phyloP scores from a whole-genome alignment of 1,284 basidiomycete genomes.

The Ustilago xerochloae region DNA sequence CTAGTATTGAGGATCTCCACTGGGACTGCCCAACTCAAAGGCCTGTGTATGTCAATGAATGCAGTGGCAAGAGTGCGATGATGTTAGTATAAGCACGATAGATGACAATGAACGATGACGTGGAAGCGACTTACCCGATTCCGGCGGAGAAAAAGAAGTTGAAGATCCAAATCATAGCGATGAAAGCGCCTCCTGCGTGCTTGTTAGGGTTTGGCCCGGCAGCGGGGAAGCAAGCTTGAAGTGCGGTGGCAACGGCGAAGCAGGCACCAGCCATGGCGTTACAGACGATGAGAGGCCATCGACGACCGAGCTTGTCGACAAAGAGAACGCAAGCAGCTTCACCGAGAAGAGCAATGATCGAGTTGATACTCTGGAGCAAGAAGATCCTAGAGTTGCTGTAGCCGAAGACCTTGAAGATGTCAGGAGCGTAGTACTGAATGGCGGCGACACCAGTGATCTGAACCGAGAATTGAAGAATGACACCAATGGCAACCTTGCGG shows the following conservation, averaged over 20 bases:
- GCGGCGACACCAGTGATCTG: constrained; percentile 73
- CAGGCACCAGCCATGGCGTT: constrained; percentile 73
- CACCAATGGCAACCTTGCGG: constrained; percentile 70
- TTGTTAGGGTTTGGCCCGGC: constrained; percentile 57
- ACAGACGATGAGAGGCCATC: constrained; percentile 73
- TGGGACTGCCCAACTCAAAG: neutral
- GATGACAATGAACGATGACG: too few species aligned
- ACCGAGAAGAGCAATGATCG: constrained; percentile 74
- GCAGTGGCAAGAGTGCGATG: neutral
- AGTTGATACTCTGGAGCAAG: constrained; percentile 76
- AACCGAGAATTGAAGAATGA: constrained; percentile 70
- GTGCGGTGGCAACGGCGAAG: constrained; percentile 73
- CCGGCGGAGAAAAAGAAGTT: constrained; percentile 74
- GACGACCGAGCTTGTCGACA: constrained; percentile 74
- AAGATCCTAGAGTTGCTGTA: constrained; percentile 71
- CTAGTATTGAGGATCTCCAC: constrained; percentile 73
- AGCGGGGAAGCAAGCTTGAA: constrained; percentile 73
- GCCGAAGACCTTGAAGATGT: constrained; percentile 68
- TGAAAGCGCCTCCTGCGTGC: constrained; percentile 44
- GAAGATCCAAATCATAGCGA: constrained; percentile 71
- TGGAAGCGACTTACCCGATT: too few species aligned
- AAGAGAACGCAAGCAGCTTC: constrained; percentile 74
- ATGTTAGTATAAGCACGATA: too few species aligned
- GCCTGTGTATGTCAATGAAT: too few species aligned
- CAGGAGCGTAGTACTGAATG: constrained; percentile 72